Evolutionary conservation across 2,329 filamentous ascomycete genomes (phyloP), one percentile per base, ranked within the genome.

Genomic region (Hymenoscyphus fraxineus): DNA sequence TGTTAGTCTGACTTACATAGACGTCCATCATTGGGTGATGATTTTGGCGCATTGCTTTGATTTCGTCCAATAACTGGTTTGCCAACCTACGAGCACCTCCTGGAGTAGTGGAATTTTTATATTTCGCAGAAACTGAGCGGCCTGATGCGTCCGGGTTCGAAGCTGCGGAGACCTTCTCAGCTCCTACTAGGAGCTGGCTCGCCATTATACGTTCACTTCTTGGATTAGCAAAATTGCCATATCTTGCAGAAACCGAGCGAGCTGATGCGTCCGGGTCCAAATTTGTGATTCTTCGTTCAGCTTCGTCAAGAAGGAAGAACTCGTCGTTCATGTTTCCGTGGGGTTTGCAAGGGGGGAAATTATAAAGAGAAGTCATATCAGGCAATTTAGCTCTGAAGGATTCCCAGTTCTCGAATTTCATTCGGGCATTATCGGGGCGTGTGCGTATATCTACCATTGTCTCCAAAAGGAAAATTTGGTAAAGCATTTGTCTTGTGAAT

Each of bases 1-100:
- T 70, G 44, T 71, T 63, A 19, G 59, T 65, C 57, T 71, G 66
- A 35, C 64, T 69, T 41, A 71, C 67, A 47, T 70, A 71, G 40
- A 69, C 63, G 61, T 70, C 69, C 62, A 69, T 69, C 40, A 66
- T 66, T 7, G 61, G 59, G 54, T 68, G 65, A 15, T 65, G 69
- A 19, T 69, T 67, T 31, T 68, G 65, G 1, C 63, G 57, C 60
- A 68, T 70, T 31, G 66, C 63, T 35, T 67, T 68, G 41, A 70
- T 67, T 38, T 71, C 69, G 32, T 64, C 41, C 31, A 70, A 35
- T 54, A 69, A 63, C 10, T 51, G 32, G 6, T 22, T 22, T 2
- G 59, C 31, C 27, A 60, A 12, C 31, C 41, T 27, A 27, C 27
- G 27, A 27, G 27, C 1, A 27, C 27, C 27, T 27, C 27, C 27